These are phyloP conservation scores for Schizosaccharomyces japonicus DNA, from an alignment of 805 yeast genomes.

Conservation along the genomic window DNA sequence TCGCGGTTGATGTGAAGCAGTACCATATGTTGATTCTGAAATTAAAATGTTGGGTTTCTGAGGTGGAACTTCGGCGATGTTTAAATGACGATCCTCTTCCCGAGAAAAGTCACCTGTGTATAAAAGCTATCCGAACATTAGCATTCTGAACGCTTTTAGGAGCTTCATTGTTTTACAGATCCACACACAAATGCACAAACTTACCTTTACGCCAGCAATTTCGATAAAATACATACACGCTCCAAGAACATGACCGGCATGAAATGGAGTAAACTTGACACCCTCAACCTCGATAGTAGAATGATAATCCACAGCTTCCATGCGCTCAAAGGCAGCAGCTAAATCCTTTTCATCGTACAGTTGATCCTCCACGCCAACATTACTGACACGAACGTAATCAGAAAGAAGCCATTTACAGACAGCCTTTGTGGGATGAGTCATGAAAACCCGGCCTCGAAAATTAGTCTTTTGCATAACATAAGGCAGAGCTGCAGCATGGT, in stretches of 20 bases:
- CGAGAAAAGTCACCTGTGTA: conserved; percentile 95
- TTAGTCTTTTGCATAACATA: conserved; percentile 93
- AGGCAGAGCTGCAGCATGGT: conserved; percentile 93
- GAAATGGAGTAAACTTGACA: conserved; percentile 85
- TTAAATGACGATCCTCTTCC: conserved; percentile 84
- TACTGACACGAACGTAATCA: conserved; percentile 67
- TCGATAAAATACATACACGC: conserved; percentile 95
- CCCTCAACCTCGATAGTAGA: conserved; percentile 89
- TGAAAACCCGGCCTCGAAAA: conserved; percentile 84
- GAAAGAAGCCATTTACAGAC: conserved; percentile 85
- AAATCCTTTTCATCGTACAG: conserved; percentile 81
- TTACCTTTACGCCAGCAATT: conserved; percentile 51
- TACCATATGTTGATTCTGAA: conserved; percentile 91
- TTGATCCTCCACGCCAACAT: conserved; percentile 16
- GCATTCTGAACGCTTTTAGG: no score
- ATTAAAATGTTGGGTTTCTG: conserved; percentile 67
- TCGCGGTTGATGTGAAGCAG: conserved; percentile 87
- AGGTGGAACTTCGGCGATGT: conserved; percentile 85
- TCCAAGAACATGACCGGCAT: conserved; percentile 98
- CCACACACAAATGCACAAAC: no score
- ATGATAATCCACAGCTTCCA: conserved; percentile 87
- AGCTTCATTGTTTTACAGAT: no score
- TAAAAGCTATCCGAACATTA: conserved; percentile 24
- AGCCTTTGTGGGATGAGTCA: conserved; percentile 98
- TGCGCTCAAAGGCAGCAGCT: conserved; percentile 61